A percentile compares a stretch with the other conserved stretches of the same genome.
Evolutionary conservation across 106 monocot genomes (phyloP).

Genomic region (Acorus calamus): DNA sequence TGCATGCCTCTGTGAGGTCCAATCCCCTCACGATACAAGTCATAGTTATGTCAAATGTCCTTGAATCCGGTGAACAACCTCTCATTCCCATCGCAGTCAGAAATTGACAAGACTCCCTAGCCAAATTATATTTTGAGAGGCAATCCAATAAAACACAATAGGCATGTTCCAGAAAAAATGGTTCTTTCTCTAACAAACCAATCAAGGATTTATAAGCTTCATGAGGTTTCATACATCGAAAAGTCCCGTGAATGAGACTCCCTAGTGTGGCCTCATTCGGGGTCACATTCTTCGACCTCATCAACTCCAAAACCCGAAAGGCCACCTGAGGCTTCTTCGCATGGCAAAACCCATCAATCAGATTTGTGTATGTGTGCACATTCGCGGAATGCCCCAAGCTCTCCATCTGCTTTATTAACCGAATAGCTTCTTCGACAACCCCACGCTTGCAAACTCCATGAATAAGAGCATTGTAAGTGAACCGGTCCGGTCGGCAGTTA

Average conservation of each 20-base stretch:
- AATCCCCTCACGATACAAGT: constrained; percentile 37
- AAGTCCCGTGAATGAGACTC: constrained; percentile 66
- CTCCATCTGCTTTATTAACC: constrained; percentile 83
- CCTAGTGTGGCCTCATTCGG: constrained; percentile 70
- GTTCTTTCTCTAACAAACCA: constrained; percentile 23
- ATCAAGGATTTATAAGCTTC: constrained; percentile 41
- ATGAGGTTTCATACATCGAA: constrained; percentile 29
- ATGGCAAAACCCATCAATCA: constrained; percentile 88
- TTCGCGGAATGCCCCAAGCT: constrained; percentile 30
- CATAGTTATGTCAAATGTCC: constrained; percentile 39
- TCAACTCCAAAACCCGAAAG: constrained; percentile 39
- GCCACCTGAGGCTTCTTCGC: constrained; percentile 60
- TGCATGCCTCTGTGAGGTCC: constrained; percentile 23
- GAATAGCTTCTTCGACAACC: constrained; percentile 65
- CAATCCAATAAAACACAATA: constrained; percentile 53
- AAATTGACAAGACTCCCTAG: constrained; percentile 39
- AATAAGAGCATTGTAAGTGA: constrained; percentile 81
- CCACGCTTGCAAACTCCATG: constrained; percentile 82
- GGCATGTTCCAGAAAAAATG: constrained; percentile 14
- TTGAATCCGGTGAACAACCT: constrained; percentile 34
- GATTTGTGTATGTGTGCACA: constrained; percentile 82
- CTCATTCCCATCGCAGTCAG: constrained; percentile 24
- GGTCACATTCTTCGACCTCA: constrained; percentile 47
- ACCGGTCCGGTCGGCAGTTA: constrained; percentile 61
- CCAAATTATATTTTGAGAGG: constrained; percentile 61